Evolutionary conservation across 148 eudicot species (phyloP).

Genomic region (Nepenthes gracilis): DNA sequence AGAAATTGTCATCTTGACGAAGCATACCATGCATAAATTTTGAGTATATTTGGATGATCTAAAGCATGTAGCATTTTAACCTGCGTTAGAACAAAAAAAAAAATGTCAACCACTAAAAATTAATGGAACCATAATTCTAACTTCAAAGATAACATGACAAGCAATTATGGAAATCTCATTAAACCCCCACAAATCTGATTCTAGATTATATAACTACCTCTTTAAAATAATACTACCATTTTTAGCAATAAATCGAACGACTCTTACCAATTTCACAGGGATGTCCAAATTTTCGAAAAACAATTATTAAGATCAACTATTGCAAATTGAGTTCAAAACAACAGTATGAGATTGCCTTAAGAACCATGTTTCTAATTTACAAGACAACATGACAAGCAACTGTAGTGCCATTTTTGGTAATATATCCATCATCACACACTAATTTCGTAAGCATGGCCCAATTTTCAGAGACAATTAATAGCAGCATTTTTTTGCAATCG

Average conservation of each 20-base stretch:
- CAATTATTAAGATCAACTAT: too few relatives aligned
- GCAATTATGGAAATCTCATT: not conserved
- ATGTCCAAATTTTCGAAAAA: too few relatives aligned
- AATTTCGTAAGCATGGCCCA: too few relatives aligned
- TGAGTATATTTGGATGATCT: constrained; percentile 77
- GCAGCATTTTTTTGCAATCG: not conserved
- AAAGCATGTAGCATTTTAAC: constrained; percentile 70
- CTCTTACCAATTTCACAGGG: too few relatives aligned
- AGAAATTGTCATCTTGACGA: not conserved
- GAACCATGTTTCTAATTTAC: too few relatives aligned
- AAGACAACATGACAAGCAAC: too few relatives aligned
- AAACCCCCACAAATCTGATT: not conserved
- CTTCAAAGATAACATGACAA: not conserved
- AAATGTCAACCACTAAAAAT: not conserved
- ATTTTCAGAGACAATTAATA: not conserved
- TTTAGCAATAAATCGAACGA: not conserved
- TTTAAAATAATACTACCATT: not conserved
- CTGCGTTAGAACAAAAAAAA: constrained; percentile 23
- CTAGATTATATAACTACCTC: not conserved
- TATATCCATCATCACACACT: not conserved
- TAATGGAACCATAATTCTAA: not conserved
- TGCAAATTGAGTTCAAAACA: too few relatives aligned
- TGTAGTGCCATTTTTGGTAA: not conserved
- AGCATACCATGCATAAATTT: constrained; percentile 72
- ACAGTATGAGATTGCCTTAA: too few relatives aligned